Evolutionary conservation across 768 basidiomycete species (phyloP), one percentile per base, ranked within the genome.

Genomic region (Exidia glandulosa): DNA sequence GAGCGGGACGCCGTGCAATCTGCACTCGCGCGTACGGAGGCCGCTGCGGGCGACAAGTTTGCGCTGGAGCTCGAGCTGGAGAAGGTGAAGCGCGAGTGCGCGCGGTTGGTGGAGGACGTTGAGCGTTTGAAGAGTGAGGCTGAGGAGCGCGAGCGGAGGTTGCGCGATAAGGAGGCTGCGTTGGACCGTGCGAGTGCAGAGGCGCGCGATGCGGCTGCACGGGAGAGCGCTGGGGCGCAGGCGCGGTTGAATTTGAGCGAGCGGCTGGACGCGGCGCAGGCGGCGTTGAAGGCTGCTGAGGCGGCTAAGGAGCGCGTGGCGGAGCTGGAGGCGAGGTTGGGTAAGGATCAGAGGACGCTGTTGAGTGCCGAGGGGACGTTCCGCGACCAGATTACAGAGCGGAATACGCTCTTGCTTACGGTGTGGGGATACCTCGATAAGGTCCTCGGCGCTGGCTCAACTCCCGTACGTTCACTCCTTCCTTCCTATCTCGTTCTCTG

Each of bases 391-490:
- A 71, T 95, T 33, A 93, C 91, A 19, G 95, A 97, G 76, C 78
- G 93, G 59, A 96, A 94, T 70, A 94, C 92, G 29, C 77, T 97
- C 32, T 74, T 97, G 58, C 75, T 96, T 65, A 92, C 91, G 7
- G 90, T 96, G 30, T 96, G 92, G 71, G 93, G 96, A 73, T 94
- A 94, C 68, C 81, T 95, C 79, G 94, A 96, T 66, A 90, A 88
- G 76, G 92, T 96, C 64, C 77, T 94, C 19, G 93, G 93, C 1
- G 86, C 90, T 25, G 90, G 93, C 68, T 90, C 87, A 77, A 87
- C 86, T 0, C 84, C 87, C 37, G 88, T 91, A 64, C 65, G 87
- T 76, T 19, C 32, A n/a, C 7, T 30, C 23, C 34, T 59, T 31
- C 14, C 59, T n/a, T 59, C 61, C 31, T 2, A 47, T 2, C 25